Percentiles rank a stretch among this genome's conserved stretches.
Evolutionary conservation across 2,329 filamentous ascomycete genomes (phyloP).

Genomic region (Trichophaea hybrida): DNA sequence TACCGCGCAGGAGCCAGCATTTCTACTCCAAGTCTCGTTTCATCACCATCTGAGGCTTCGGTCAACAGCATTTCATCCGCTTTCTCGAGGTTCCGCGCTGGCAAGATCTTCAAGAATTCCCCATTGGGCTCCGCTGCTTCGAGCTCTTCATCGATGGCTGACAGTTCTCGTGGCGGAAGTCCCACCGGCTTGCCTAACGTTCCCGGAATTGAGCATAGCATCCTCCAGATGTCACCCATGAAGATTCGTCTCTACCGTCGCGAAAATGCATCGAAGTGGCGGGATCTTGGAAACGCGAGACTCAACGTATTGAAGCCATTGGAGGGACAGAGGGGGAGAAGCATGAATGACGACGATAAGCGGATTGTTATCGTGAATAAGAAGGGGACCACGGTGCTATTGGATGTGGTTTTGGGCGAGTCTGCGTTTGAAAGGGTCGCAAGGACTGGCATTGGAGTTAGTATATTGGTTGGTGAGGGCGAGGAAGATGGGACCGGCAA

Average conservation of each 20-base stretch:
- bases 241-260: conserved; percentile 78
- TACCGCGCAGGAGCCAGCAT: conserved; percentile 19
- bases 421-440: conserved; percentile 74
- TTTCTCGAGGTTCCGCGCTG: conserved; percentile 30
- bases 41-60: conserved; percentile 19
- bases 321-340: conserved; percentile 41
- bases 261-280: conserved; percentile 66
- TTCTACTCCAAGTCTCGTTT: conserved; percentile 69
- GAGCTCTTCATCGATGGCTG: conserved; percentile 39
- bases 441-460: conserved; percentile 72
- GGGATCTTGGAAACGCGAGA: conserved; percentile 72
- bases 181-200: conserved; percentile 8
- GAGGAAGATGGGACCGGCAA: conserved; percentile 41
- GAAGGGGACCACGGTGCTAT: conserved; percentile 46
- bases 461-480: conserved; percentile 67
- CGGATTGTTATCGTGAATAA: conserved; percentile 59
- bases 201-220: not conserved
- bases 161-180: conserved; percentile 42
- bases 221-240: conserved; percentile 27
- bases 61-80: conserved; percentile 17
- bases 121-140: conserved; percentile 43
- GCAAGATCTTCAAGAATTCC: conserved; percentile 33
- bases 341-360: conserved; percentile 51
- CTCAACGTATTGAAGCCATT: conserved; percentile 68
- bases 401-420: conserved; percentile 75